These are phyloP conservation scores for Chaetomiaceae sp. DNA, from an alignment of 2,329 filamentous ascomycete genomes.

Conservation along the genomic window DNA sequence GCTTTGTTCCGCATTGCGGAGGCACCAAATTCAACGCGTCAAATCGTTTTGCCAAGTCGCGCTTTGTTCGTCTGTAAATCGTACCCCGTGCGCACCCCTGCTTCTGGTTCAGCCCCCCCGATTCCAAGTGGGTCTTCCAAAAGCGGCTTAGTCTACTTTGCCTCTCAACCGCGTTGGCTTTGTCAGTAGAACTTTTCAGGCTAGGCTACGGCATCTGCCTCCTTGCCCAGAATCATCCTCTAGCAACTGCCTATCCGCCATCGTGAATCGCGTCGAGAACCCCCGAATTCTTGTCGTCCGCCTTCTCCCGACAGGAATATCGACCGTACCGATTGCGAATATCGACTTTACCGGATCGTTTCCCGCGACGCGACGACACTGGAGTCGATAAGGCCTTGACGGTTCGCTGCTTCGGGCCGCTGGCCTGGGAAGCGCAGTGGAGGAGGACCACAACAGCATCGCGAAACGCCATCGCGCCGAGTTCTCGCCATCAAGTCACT, in stretches of 20 bases:
- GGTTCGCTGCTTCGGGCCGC: slow-evolving; percentile 34
- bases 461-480: slow-evolving; percentile 13
- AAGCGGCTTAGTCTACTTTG: slow-evolving; percentile 14
- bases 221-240: slow-evolving; percentile 26
- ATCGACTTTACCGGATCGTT: slow-evolving; percentile 30
- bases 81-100: too few relatives aligned
- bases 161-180: slow-evolving; percentile 18
- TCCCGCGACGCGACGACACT: slow-evolving; percentile 38
- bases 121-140: slow-evolving; percentile 12
- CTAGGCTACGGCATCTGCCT: slow-evolving; percentile 19
- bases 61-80: too few relatives aligned
- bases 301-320: slow-evolving; percentile 30
- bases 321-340: slow-evolving; percentile 34
- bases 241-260: slow-evolving; percentile 38
- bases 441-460: slow-evolving; percentile 22
- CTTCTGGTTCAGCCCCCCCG: not conserved
- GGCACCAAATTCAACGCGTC: too few relatives aligned
- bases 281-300: slow-evolving; percentile 34
- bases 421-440: slow-evolving; percentile 32
- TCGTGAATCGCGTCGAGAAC: slow-evolving; percentile 49
- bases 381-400: slow-evolving; percentile 31
- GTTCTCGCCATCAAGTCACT: slow-evolving; percentile 15
- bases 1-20: too few relatives aligned
- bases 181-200: slow-evolving; percentile 25
- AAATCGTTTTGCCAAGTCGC: too few relatives aligned